Conservation (phyloP, 1,139 yeast genomes). For the Arxiozyma slooffiae region DNA sequence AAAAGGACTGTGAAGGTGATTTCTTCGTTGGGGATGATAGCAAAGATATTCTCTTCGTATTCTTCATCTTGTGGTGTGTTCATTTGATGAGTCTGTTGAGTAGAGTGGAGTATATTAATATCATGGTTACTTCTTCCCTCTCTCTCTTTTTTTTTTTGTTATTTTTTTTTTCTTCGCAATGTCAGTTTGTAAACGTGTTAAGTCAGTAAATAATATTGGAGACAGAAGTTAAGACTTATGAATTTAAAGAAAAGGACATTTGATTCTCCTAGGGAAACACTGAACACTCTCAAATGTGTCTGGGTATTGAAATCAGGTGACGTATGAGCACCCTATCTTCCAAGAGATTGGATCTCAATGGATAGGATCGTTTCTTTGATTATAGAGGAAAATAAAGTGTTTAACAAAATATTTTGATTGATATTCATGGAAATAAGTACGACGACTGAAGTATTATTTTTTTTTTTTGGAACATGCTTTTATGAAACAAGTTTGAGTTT, state of each 20-base stretch:
- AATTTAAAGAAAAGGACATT: slow-evolving; percentile 83
- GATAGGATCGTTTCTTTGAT: slow-evolving; percentile 80
- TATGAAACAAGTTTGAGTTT: slow-evolving; percentile 78
- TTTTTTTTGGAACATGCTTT: slow-evolving; percentile 89
- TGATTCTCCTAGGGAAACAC: slow-evolving; percentile 74
- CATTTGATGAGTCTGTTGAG: too few relatives aligned
- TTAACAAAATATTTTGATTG: slow-evolving; percentile 88
- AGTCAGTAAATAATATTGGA: slow-evolving; percentile 90
- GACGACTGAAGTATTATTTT: slow-evolving; percentile 83
- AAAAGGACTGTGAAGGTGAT: too few relatives aligned
- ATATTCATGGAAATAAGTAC: slow-evolving; percentile 79
- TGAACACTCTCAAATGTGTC: slow-evolving; percentile 66
- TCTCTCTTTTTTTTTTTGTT: too few relatives aligned
- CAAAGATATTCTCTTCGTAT: too few relatives aligned
- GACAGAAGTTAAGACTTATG: slow-evolving; percentile 91
- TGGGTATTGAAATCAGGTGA: slow-evolving; percentile 86
- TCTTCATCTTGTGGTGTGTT: too few relatives aligned
- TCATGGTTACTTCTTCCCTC: too few relatives aligned
- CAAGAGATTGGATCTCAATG: slow-evolving; percentile 89
- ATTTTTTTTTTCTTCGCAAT: too few relatives aligned
- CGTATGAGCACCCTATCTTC: slow-evolving; percentile 89
- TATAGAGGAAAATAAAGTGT: slow-evolving; percentile 86
- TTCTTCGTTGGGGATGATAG: too few relatives aligned
- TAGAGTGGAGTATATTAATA: slow-evolving; percentile 11
- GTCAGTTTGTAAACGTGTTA: slow-evolving; percentile 95